Evolutionary conservation across 495 filamentous ascomycete genomes (phyloP).

Genomic region (Lepraria neglecta): DNA sequence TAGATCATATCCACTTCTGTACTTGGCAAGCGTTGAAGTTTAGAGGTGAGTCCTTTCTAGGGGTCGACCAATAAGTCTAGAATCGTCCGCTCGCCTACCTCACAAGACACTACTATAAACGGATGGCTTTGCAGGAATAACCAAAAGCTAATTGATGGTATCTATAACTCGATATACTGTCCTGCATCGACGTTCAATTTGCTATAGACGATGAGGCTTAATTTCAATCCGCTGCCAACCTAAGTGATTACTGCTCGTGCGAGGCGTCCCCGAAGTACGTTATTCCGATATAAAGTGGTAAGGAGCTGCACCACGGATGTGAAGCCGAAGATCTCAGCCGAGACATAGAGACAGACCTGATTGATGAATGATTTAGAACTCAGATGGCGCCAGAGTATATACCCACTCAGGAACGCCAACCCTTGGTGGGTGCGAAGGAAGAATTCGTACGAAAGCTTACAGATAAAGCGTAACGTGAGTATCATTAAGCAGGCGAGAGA

Average conservation of each 20-base stretch:
- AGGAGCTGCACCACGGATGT: constrained; percentile 24
- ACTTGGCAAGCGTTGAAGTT: constrained; percentile 1
- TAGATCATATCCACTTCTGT: background rate
- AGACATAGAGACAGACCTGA: constrained; percentile 29
- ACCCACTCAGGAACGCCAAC: constrained; percentile 27
- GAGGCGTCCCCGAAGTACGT: constrained; percentile 27
- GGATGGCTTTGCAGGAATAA: constrained; percentile 35
- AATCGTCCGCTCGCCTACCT: constrained; percentile 25
- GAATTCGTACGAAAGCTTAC: constrained; percentile 29
- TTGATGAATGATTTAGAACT: constrained; percentile 13
- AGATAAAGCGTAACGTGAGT: constrained; percentile 27
- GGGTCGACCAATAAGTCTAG: constrained; percentile 22
- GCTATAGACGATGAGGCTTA: constrained; percentile 25
- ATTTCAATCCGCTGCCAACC: constrained; percentile 22
- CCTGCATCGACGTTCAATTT: constrained; percentile 30
- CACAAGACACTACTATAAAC: constrained; percentile 38
- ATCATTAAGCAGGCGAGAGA: constrained; percentile 25
- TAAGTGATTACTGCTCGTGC: constrained; percentile 26
- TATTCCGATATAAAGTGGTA: constrained; percentile 28
- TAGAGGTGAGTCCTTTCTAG: background rate
- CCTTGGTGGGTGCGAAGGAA: constrained; percentile 33
- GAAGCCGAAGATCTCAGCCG: constrained; percentile 25
- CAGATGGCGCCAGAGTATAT: constrained; percentile 31
- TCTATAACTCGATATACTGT: constrained; percentile 38
- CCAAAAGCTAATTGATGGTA: constrained; percentile 32